Conservation (phyloP, 1,139 yeast genomes). For the Spencermartinsiella ligniputridi region DNA sequence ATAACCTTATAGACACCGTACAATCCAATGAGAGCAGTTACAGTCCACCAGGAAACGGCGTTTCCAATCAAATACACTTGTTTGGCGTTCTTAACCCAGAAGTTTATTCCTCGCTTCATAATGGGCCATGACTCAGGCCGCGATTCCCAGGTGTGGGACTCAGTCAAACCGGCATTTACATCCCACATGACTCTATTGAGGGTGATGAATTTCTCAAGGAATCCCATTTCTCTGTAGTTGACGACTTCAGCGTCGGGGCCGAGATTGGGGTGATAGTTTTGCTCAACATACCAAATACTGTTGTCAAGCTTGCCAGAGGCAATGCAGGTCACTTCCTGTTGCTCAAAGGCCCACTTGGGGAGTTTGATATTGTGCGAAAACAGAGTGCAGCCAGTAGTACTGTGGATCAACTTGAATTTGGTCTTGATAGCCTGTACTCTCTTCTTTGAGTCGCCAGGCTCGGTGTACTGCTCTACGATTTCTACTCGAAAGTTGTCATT, state of each 20-base stretch:
- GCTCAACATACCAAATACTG: conserved; percentile 85
- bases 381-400: conserved; percentile 82
- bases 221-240: conserved; percentile 59
- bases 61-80: conserved; percentile 90
- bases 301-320: conserved; percentile 70
- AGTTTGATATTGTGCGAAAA: conserved; percentile 82
- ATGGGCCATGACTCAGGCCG: conserved; percentile 88
- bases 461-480: conserved; percentile 60
- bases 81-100: conserved; percentile 75
- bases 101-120: conserved; percentile 85
- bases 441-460: conserved; percentile 53
- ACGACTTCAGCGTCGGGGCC: conserved; percentile 46
- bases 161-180: conserved; percentile 78
- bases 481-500: conserved; percentile 94
- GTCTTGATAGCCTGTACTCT: conserved; percentile 76
- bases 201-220: conserved; percentile 69
- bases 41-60: conserved; percentile 85
- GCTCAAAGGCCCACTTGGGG: conserved; percentile 95
- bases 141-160: conserved; percentile 84
- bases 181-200: conserved; percentile 89
- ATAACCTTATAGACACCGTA: conserved; percentile 52
- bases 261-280: conserved; percentile 45
- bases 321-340: conserved; percentile 95
- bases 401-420: conserved; percentile 81
- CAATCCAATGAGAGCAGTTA: conserved; percentile 53